Evolutionary conservation across 331 rosid species (phyloP), one percentile per base, ranked within the genome.

Genomic region (Malus hybrid): DNA sequence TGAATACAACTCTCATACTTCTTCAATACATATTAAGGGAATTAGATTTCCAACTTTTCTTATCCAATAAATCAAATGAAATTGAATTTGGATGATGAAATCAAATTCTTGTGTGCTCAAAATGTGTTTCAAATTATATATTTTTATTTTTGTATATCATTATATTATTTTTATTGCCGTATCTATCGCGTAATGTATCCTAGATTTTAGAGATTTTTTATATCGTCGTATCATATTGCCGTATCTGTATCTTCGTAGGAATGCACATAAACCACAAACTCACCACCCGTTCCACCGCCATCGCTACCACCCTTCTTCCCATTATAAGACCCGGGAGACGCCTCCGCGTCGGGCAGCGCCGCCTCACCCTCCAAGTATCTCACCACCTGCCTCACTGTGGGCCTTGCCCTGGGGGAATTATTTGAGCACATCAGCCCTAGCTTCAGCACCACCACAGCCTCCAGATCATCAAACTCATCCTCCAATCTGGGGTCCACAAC

Each of bases 311-410:
- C 69, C 11, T 77, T 79, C 28, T 69, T 73, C 6, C 16, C 55
- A n/a, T 42, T 74, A 56, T 75, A 81, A 5, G 9, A 81, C 6
- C 74, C 85, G 1, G 78, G 80, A 15, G 76, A 74, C 14, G 65
- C 33, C 72, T 77, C 73, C 13, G 27, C 70, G 18, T 77, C 85
- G 6, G 88, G 90, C 70, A 84, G 34, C 56, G 55, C 13, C 69
- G 59, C 71, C 78, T 90, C 93, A 2, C 88, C 84, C 14, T 88
- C 90, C 85, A 90, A 81, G 69, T 78, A 91, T 74, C 88, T 77
- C 22, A 88, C 85, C 7, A 85, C 85, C 77, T 87, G 90, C 65
- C 83, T 80, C 86, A 87, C 85, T 0, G 64, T 66, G 1, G 93
- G 96, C 68, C 93, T 82, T 20, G 76, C 69, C 60, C 70, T 76